These are phyloP conservation scores for Triticum dicoccoides DNA, from an alignment of 176 grass and related monocot genomes.

Conservation along the genomic window DNA sequence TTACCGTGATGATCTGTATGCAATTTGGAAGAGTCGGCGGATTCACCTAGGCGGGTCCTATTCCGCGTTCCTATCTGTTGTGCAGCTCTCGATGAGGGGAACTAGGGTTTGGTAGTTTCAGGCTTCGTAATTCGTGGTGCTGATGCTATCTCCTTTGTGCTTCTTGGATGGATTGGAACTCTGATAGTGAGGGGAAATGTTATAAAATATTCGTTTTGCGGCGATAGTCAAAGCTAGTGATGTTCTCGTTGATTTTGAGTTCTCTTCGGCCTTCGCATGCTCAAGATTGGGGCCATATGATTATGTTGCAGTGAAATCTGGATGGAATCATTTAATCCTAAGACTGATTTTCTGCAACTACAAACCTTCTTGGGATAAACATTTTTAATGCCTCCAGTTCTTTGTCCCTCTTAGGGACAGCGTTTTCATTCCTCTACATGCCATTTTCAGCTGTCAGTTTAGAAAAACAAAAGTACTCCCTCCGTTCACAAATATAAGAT, in stretches of 20 bases:
- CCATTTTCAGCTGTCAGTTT: background rate
- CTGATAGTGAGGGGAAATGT: no score
- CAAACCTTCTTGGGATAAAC: background rate
- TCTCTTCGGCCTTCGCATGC: background rate
- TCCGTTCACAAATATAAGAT: no score
- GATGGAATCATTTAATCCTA: background rate
- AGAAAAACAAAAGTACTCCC: background rate
- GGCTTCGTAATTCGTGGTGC: background rate
- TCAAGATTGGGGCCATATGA: background rate
- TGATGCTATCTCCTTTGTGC: background rate
- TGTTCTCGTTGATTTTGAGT: no score
- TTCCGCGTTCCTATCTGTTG: background rate
- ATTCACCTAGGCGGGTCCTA: background rate
- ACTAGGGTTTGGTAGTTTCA: slow-evolving; percentile 27
- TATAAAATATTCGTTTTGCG: no score
- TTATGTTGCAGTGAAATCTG: background rate
- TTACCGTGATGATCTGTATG: background rate
- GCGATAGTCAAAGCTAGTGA: no score
- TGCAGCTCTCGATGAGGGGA: background rate
- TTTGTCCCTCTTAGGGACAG: background rate
- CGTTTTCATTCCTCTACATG: background rate
- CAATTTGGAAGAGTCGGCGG: background rate
- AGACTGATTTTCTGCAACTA: background rate
- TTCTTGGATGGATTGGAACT: no score
- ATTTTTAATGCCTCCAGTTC: background rate